Evolutionary conservation across 805 yeast species (phyloP).

Genomic region (Candida verbasci): DNA sequence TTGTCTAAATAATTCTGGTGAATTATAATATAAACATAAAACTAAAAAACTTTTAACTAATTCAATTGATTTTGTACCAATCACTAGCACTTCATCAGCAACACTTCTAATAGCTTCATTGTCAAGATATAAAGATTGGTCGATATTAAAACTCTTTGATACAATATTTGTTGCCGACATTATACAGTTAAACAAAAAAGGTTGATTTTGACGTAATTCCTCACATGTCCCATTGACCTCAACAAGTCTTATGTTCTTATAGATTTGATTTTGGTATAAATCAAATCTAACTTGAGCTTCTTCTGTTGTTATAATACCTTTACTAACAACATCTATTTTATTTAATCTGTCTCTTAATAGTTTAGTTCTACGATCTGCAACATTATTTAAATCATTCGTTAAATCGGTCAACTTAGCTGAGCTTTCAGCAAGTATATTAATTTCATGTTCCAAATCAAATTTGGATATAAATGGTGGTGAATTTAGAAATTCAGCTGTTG

Average conservation of each 20-base stretch:
- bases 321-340: conserved; percentile 47
- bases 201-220: conserved; percentile 46
- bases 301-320: conserved; percentile 52
- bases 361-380: conserved; percentile 39
- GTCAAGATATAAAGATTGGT: conserved; percentile 46
- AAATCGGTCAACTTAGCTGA: conserved; percentile 35
- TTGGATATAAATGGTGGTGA: conserved; percentile 25
- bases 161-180: conserved; percentile 57
- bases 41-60: conserved; percentile 58
- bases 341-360: conserved; percentile 21
- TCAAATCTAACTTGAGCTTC: conserved; percentile 57
- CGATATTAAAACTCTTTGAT: conserved; percentile 24
- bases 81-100: conserved; percentile 56
- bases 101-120: conserved; percentile 48
- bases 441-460: conserved; percentile 39
- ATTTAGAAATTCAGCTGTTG: conserved; percentile 5
- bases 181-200: conserved; percentile 59
- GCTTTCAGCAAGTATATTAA: conserved; percentile 29
- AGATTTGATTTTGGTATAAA: conserved; percentile 45
- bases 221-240: conserved; percentile 44
- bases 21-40: conserved; percentile 74
- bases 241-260: conserved; percentile 54
- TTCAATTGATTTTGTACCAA: conserved; percentile 69
- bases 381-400: conserved; percentile 43
- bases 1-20: conserved; percentile 77